phyloP scores from a whole-genome alignment of 2,329 filamentous ascomycete genomes.

The Mariannaea sp. region DNA sequence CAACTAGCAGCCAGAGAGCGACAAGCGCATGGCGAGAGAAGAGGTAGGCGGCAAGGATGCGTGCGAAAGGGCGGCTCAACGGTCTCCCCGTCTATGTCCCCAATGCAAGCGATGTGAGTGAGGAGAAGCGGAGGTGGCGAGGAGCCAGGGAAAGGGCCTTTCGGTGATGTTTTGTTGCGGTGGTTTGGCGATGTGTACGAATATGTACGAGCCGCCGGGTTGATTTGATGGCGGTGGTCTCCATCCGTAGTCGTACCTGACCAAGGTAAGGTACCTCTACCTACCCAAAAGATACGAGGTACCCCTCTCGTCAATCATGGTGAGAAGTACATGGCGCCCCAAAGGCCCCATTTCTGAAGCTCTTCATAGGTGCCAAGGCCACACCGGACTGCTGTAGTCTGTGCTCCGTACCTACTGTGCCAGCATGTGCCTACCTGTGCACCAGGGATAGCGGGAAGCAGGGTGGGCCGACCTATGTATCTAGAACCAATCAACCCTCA shows the following conservation, averaged over 20 bases:
- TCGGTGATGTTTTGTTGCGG: constrained; percentile 5
- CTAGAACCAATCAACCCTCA: constrained; percentile 35
- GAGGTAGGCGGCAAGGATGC: background rate
- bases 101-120: background rate
- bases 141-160: background rate
- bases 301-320: constrained; percentile 3
- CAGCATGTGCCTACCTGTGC: too few relatives aligned
- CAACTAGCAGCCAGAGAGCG: constrained; percentile 31
- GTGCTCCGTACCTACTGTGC: too few relatives aligned
- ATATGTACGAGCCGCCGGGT: background rate
- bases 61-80: background rate
- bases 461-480: constrained; percentile 24
- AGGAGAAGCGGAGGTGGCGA: constrained; percentile 4
- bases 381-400: too few relatives aligned
- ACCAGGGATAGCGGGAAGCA: constrained; percentile 21
- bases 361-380: constrained; percentile 1
- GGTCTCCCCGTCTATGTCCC: background rate
- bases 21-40: constrained; percentile 33
- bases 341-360: background rate
- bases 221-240: background rate
- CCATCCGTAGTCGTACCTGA: background rate
- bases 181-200: background rate
- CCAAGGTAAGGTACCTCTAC: background rate
- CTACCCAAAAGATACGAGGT: too few relatives aligned
- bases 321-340: constrained; percentile 1